A percentile compares a stretch with the other conserved stretches of the same genome.
Evolutionary conservation across 2,329 filamentous ascomycete genomes (phyloP).

Genomic region (Beauveria varroae): DNA sequence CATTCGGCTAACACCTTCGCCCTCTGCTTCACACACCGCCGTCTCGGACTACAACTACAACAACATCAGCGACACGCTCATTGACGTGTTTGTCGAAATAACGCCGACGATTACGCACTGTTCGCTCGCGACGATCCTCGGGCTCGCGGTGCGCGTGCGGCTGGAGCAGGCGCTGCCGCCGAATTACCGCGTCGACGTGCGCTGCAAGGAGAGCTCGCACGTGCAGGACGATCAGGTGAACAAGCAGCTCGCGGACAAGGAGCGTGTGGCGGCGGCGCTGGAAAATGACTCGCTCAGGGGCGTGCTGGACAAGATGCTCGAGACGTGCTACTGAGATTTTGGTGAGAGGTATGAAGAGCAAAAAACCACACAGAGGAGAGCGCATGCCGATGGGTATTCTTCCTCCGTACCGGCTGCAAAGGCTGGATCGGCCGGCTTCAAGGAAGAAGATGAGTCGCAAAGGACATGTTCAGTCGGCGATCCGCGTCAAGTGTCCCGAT

Average conservation of each 20-base stretch:
- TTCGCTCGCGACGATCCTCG: constrained; percentile 92
- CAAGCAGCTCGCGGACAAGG: constrained; percentile 94
- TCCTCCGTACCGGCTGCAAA: background rate
- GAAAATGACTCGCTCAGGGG: constrained; percentile 88
- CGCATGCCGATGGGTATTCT: too few relatives aligned
- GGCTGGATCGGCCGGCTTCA: background rate
- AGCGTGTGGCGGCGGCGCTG: constrained; percentile 86
- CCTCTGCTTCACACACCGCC: constrained; percentile 29
- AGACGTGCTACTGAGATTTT: constrained; percentile 57
- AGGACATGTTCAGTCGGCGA: too few relatives aligned
- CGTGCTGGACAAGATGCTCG: constrained; percentile 88
- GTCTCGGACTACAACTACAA: too few relatives aligned
- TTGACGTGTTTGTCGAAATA: constrained; percentile 74
- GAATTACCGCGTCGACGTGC: constrained; percentile 84
- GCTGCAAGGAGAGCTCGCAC: constrained; percentile 94
- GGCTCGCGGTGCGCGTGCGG: constrained; percentile 82
- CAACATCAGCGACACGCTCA: constrained; percentile 44
- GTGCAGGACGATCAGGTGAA: constrained; percentile 92
- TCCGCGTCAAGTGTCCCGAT: background rate
- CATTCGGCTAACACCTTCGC: constrained; percentile 61
- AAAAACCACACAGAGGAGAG: background rate
- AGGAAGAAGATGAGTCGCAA: background rate
- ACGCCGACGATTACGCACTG: constrained; percentile 97
- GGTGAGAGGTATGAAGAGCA: background rate
- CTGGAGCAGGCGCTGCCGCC: constrained; percentile 87